A percentile compares a stretch with the other conserved stretches of the same genome.
phyloP scores from a whole-genome alignment of 2,329 filamentous ascomycete species.

The Scytalidium sp. region DNA sequence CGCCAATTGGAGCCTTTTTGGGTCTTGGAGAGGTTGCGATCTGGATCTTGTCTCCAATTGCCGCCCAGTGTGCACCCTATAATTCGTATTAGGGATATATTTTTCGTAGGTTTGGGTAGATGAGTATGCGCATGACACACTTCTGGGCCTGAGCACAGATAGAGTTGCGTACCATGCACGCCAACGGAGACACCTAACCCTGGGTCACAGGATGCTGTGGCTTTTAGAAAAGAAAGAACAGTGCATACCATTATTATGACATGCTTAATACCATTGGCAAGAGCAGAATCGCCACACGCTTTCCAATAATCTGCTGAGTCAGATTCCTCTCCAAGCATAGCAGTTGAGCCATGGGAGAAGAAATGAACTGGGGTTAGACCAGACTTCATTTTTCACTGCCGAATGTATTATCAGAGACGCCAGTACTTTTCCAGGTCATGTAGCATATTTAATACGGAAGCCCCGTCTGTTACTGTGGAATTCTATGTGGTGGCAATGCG shows the following conservation, averaged over 20 bases:
- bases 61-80: constrained; percentile 64
- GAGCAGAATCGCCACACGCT: constrained; percentile 59
- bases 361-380: constrained; percentile 49
- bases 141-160: too few relatives aligned
- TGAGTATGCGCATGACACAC: too few relatives aligned
- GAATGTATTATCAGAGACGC: too few relatives aligned
- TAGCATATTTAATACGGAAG: too few relatives aligned
- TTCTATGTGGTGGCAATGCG: constrained; percentile 20
- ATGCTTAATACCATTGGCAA: constrained; percentile 56
- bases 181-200: too few relatives aligned
- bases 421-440: too few relatives aligned
- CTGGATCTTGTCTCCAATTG: constrained; percentile 49
- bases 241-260: constrained; percentile 61
- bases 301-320: constrained; percentile 64
- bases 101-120: too few relatives aligned
- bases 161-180: too few relatives aligned
- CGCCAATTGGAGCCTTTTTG: constrained; percentile 59
- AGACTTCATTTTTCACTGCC: too few relatives aligned
- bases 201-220: too few relatives aligned
- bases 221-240: too few relatives aligned
- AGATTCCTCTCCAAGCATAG: constrained; percentile 67
- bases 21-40: constrained; percentile 58
- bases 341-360: constrained; percentile 69
- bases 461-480: constrained; percentile 14
- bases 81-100: too few relatives aligned